Evolutionary conservation across 306 rosid genomes (phyloP), one percentile per base, ranked within the genome.

Genomic region (Mimosa bimucronata): DNA sequence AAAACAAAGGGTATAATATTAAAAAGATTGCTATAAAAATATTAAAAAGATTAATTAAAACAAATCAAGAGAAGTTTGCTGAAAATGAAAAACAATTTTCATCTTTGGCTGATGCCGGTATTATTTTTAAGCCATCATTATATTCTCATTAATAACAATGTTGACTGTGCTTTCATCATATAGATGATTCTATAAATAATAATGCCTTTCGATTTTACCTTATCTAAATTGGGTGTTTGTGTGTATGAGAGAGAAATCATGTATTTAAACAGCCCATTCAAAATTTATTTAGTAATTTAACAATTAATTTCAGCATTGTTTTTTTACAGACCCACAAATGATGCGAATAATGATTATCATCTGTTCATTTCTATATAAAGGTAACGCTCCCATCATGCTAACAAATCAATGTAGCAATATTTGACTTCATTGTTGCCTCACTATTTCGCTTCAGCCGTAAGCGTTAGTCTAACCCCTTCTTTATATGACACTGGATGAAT

Each of bases 391-490:
- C 80, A 73, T 60, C 72, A 60, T 5, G 50, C 38, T 34, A 55
- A 42, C 61, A 16, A 67, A 55, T 30, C 62, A 18, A 68, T 58
- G 73, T 60, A 65, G 66, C 66, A 68, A 62, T 77, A 46, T 44
- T 53, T 44, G 40, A 58, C 16, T 61, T 65, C 67, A 67, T 55
- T 69, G 21, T 76, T 50, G 77, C 78, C 45, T 91, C 92, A 82
- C 71, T 77, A 76, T 60, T 76, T 82, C 34, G 86, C 82, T 48
- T 83, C 89, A 37, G 82, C n/a, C 50, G 85, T 75, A 64, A 95
- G 93, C 2, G 93, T 92, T 84, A 87, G 83, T 82, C 83, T 89
- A 71, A 95, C 97, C 1, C 97, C 98, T 3, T 90, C 91, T 48
- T 19, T 66, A 65, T 86, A 95, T n/a, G 94, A 84, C 85, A 87